A percentile compares a stretch with the other conserved stretches of the same genome.
Evolutionary conservation across 2,329 filamentous ascomycete species (phyloP).

Genomic region (Alternaria gaisen): DNA sequence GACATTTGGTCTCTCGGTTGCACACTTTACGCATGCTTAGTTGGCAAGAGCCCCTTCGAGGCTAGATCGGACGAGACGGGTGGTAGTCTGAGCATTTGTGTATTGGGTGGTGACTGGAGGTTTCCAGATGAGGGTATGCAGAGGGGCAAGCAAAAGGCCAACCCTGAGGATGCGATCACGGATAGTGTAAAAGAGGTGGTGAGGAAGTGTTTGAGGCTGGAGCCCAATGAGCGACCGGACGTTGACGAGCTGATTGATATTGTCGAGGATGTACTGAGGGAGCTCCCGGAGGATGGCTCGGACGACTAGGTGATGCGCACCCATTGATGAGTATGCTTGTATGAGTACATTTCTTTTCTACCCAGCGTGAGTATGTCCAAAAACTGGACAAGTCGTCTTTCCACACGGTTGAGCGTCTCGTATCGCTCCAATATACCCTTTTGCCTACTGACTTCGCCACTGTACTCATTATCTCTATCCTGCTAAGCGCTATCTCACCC

Average conservation of each 20-base stretch:
- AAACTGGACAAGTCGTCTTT: not conserved
- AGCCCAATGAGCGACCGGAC: slow-evolving; percentile 86
- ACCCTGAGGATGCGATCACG: slow-evolving; percentile 68
- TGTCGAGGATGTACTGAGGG: slow-evolving; percentile 76
- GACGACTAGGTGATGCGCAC: slow-evolving; percentile 17
- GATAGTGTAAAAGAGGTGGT: slow-evolving; percentile 88
- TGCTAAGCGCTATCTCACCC: not conserved
- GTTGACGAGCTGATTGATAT: slow-evolving; percentile 82
- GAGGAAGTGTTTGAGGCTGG: slow-evolving; percentile 82
- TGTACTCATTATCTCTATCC: not conserved
- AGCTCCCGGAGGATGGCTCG: slow-evolving; percentile 69
- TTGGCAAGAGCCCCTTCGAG: slow-evolving; percentile 97
- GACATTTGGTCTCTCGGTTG: slow-evolving; percentile 98
- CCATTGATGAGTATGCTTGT: not conserved
- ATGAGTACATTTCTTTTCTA: not conserved
- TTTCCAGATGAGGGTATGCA: slow-evolving; percentile 84
- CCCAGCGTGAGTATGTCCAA: not conserved
- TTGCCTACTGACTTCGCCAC: not conserved
- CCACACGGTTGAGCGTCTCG: not conserved
- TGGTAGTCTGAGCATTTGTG: slow-evolving; percentile 89
- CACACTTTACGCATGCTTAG: slow-evolving; percentile 95
- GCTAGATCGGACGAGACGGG: slow-evolving; percentile 95
- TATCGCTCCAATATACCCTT: slow-evolving; percentile 12
- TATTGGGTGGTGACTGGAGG: slow-evolving; percentile 92
- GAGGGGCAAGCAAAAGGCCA: slow-evolving; percentile 63